Base-by-base conservation (phyloP, 2,329 filamentous ascomycete species). In the Hypomyces perniciosus region DNA sequence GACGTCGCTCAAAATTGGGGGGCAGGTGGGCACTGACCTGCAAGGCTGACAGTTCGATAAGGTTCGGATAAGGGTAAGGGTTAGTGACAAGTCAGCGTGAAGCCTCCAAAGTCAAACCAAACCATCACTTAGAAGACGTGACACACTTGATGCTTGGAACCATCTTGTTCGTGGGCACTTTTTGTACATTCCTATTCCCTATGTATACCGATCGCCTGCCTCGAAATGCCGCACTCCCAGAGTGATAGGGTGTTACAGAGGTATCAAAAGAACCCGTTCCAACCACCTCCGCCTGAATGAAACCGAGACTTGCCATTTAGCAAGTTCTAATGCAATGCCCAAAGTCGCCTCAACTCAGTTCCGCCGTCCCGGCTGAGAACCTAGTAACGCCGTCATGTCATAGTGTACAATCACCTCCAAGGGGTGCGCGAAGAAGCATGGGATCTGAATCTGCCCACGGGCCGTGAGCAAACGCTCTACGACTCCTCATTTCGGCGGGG, bases 401-500 rank as follows among this genome's bases (percentile, higher is more conserved):
- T 69, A 62, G 63, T 71, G 66, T 69, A 70, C 64, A 72, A 54
- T 62, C 62, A 62, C 60, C 63, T 59, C 59, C 56, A 58, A 57
- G 57, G 59, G 52, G 65, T 60, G 55, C 55, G 60, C 59, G 54
- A 59, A 59, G 61, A 62, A 56, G 61, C 53, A 60, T 63, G 60
- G 57, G 56, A 52, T 57, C 54, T 51, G 54, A 59, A 47, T 54
- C 48, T 59, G 57, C 57, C 60, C 56, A 59, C 58, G 56, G 59
- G 56, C 57, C 57, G 50, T 54, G 55, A 53, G 46, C 45, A 49
- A 54, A 57, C 54, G 48, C 55, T 58, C 62, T 68, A 72, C 47
- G 68, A 66, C 64, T 73, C 68, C 43, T 72, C 70, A 56, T 54
- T 65, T 43, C 69, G 70, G 53, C 71, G 71, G 47, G 62, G 57